Evolutionary conservation across 2,329 filamentous ascomycete genomes (phyloP).

Genomic region (Cladorrhinum sp.): DNA sequence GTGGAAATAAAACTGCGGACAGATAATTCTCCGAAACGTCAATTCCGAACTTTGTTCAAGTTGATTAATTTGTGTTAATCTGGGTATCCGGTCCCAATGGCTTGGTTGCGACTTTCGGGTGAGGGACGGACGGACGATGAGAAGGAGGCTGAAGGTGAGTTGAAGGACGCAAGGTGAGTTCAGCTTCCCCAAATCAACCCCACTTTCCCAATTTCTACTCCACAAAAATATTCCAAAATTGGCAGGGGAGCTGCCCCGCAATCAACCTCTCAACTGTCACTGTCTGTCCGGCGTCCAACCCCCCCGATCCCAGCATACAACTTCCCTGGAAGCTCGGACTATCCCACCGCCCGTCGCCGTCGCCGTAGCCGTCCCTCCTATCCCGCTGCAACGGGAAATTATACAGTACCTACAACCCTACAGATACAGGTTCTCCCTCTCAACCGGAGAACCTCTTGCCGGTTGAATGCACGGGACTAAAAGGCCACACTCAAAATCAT

Average conservation of each 20-base stretch:
- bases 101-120: not conserved
- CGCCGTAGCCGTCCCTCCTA: not conserved
- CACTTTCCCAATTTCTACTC: slow-evolving; percentile 14
- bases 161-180: not conserved
- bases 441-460: slow-evolving; percentile 11
- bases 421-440: slow-evolving; percentile 11
- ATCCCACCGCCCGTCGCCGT: not conserved
- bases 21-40: not conserved
- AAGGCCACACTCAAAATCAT: slow-evolving; percentile 11
- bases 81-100: not conserved
- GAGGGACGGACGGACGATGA: not conserved
- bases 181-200: not conserved
- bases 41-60: not conserved
- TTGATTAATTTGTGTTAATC: not conserved
- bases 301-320: not conserved
- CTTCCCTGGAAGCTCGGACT: slow-evolving; percentile 5
- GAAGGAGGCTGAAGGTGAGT: not conserved
- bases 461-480: slow-evolving; percentile 19
- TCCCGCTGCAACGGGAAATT: not conserved
- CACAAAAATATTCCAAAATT: slow-evolving; percentile 23
- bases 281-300: not conserved
- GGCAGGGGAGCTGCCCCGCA: slow-evolving; percentile 22
- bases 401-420: not conserved
- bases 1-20: not conserved
- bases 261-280: slow-evolving; percentile 9